Conservation (phyloP, 225 moss, liverwort and hornwort species). For the Physcomitrellopsis africana region DNA sequence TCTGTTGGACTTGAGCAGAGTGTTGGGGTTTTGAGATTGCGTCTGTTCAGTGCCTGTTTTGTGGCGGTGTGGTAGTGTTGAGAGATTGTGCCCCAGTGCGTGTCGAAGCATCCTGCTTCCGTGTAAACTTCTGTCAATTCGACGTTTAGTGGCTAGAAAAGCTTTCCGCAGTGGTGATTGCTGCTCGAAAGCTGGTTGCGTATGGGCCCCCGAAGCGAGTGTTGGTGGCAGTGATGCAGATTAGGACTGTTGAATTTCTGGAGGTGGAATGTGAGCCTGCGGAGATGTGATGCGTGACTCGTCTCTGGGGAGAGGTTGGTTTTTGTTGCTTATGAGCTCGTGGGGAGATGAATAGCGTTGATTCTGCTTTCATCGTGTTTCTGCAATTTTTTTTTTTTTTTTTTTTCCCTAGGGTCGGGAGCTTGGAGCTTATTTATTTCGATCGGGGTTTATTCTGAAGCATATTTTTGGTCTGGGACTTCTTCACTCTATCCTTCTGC, state of each 20-base stretch:
- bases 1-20: too few species aligned
- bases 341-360: not conserved
- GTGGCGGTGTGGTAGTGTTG: too few species aligned
- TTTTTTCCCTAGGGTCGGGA: slow-evolving; percentile 1
- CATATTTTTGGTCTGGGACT: slow-evolving; percentile 11
- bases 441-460: not conserved
- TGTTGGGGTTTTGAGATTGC: too few species aligned
- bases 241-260: not conserved
- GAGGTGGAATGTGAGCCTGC: not conserved
- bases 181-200: not conserved
- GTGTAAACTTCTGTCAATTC: not conserved
- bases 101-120: not conserved
- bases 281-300: not conserved
- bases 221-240: not conserved
- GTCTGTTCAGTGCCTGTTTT: too few species aligned
- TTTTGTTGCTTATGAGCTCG: not conserved
- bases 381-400: not conserved
- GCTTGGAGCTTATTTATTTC: not conserved
- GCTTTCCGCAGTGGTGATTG: not conserved
- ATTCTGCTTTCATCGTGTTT: not conserved
- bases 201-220: not conserved
- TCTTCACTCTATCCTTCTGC: not conserved
- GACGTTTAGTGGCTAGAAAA: not conserved
- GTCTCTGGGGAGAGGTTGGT: not conserved
- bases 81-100: not conserved